Base-by-base conservation (phyloP, 768 basidiomycete species). In the Termitomyces sp. region DNA sequence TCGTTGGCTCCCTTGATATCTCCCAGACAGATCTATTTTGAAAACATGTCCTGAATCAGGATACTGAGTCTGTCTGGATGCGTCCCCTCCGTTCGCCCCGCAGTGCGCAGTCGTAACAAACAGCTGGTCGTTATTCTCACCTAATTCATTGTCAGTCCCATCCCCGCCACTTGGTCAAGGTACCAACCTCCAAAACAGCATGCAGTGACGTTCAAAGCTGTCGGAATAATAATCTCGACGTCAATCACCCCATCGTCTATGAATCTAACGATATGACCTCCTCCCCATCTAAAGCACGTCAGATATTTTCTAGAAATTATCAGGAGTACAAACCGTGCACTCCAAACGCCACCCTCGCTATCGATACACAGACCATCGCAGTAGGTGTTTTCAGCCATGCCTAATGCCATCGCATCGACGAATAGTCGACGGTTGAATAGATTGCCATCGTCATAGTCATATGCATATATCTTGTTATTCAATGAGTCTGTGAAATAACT, bases 401-500 rank as follows among this genome's bases (percentile, higher is more conserved):
- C 84, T 53, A 77, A 71, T 41, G 78, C 75, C 53, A 81, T 68
- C 13, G 81, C 81, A 61, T 88, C 81, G 43, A 86, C 71, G 49
- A 81, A 80, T 11, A 82, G 61, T 11, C 85, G 76, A 52, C 81
- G 77, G 63, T 85, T 83, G 40, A 75, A 72, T 36, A 86, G 60
- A 13, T 72, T 68, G n/a, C 85, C 86, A 44, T 79, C 71, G 18
- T 78, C 71, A 60, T 87, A 88, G 63, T 86, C 83, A 62, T 85
- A 86, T 20, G 81, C 82, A 57, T 84, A 82, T 57, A 89, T 88
- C 59, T 75, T 73, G 69, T 87, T 85, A n/a, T 69, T 70, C 52
- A 80, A 67, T 1, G 85, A 88, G 66, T 88, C 84, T 52, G 86
- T 87, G 64, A 86, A 86, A 69, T 86, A 87, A 66, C 86, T 87